phyloP scores from a whole-genome alignment of 768 basidiomycete genomes.

The Collybia sp. region DNA sequence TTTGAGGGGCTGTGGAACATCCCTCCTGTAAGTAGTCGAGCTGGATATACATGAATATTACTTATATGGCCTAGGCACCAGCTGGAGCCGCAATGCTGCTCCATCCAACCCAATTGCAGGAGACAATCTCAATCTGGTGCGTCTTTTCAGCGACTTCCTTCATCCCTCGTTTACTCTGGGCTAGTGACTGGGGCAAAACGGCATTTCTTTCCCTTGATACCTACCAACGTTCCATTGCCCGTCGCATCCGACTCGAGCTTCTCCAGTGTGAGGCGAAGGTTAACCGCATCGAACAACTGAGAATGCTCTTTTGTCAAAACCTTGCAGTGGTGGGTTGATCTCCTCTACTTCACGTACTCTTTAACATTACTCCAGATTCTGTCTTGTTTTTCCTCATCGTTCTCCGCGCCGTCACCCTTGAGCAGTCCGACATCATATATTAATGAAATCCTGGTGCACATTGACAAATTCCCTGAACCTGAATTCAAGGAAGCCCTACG shows the following conservation, averaged over 20 bases:
- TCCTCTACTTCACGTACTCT: neutral
- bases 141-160: constrained; percentile 7
- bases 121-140: constrained; percentile 36
- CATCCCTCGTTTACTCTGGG: constrained; percentile 3
- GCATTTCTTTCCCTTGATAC: constrained; percentile 33
- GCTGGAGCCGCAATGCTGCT: constrained; percentile 32
- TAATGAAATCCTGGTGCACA: too few relatives aligned
- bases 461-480: constrained; percentile 7
- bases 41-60: too few relatives aligned
- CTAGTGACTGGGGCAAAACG: constrained; percentile 36
- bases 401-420: constrained; percentile 10
- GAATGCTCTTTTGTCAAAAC: constrained; percentile 32
- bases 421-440: constrained; percentile 6
- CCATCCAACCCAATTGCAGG: constrained; percentile 35
- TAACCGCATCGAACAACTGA: constrained; percentile 38
- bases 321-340: constrained; percentile 33
- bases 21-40: too few relatives aligned
- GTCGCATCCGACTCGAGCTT: constrained; percentile 29
- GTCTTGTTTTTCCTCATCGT: constrained; percentile 38
- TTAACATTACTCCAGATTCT: constrained; percentile 27
- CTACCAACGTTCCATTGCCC: constrained; percentile 33
- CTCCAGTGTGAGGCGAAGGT: constrained; percentile 32
- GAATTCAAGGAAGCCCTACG: constrained; percentile 26
- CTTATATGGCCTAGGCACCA: constrained; percentile 14
- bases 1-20: constrained; percentile 43